phyloP scores from a whole-genome alignment of 768 basidiomycete genomes.

The Multifurca ochricompacta region DNA sequence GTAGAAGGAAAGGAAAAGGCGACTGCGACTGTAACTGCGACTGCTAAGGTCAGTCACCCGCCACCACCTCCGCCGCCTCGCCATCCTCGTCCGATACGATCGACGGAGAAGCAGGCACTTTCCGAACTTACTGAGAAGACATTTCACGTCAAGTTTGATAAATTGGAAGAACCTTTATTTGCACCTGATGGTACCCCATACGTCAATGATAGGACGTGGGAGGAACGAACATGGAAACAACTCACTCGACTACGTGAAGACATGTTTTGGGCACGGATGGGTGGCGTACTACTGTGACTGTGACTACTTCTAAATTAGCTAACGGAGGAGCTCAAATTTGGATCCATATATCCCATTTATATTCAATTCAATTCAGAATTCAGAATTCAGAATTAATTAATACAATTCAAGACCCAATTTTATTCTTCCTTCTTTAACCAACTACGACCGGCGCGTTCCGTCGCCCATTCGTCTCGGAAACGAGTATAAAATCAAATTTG shows the following conservation, averaged over 20 bases:
- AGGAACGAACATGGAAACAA: conserved; percentile 81
- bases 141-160: not conserved
- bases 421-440: too few species aligned
- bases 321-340: too few species aligned
- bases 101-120: conserved; percentile 4
- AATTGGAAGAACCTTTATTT: conserved; percentile 3
- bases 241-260: conserved; percentile 64
- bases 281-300: too few species aligned
- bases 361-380: too few species aligned
- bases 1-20: not conserved
- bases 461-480: conserved; percentile 36
- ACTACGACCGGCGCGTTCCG: conserved; percentile 25
- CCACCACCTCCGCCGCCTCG: conserved; percentile 16
- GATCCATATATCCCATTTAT: too few species aligned
- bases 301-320: too few species aligned
- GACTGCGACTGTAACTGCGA: too few species aligned
- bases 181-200: conserved; percentile 37
- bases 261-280: conserved; percentile 82
- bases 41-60: not conserved
- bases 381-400: too few species aligned
- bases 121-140: not conserved
- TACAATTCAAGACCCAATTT: too few species aligned
- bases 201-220: conserved; percentile 69
- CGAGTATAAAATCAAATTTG: conserved; percentile 38
- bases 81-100: conserved; percentile 4